Evolutionary conservation across 169 alveolate species (phyloP).

Genomic region (Babesia ovis): DNA sequence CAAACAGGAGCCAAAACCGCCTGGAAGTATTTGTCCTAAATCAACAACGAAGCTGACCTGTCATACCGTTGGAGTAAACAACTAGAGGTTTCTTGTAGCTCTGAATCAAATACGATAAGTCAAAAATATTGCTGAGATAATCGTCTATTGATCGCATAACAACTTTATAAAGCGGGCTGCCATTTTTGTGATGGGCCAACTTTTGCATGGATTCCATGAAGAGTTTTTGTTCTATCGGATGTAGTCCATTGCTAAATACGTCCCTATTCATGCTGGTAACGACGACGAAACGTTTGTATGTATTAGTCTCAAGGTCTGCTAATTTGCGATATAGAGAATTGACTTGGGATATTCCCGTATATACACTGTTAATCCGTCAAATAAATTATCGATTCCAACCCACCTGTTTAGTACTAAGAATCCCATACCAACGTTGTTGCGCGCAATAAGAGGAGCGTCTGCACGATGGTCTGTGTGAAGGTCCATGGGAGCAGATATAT

Average conservation of each 20-base stretch:
- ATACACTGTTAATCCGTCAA: conserved; percentile 15
- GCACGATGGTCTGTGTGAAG: conserved; percentile 33
- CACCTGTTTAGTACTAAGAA: conserved; percentile 65
- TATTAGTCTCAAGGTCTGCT: conserved; percentile 70
- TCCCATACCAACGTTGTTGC: conserved; percentile 66
- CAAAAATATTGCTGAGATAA: conserved; percentile 65
- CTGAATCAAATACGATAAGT: conserved; percentile 64
- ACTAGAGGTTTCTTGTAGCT: conserved; percentile 75
- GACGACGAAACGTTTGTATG: conserved; percentile 70
- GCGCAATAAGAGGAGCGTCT: conserved; percentile 48
- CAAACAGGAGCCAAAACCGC: conserved; percentile 70
- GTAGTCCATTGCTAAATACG: conserved; percentile 47
- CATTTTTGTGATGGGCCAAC: conserved; percentile 25
- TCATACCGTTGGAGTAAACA: conserved; percentile 73
- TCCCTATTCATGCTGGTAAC: conserved; percentile 70
- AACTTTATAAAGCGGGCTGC: conserved; percentile 14
- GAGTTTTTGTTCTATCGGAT: conserved; percentile 54
- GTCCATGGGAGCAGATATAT: conserved; percentile 55
- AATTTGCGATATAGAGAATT: conserved; percentile 63
- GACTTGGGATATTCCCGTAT: conserved; percentile 55
- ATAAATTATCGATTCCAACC: neutral
- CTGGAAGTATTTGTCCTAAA: neutral
- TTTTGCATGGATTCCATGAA: conserved; percentile 67
- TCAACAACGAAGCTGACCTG: conserved; percentile 27
- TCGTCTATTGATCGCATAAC: conserved; percentile 42